Evolutionary conservation across 805 yeast species (phyloP), one percentile per base, ranked within the genome.

Genomic region (Yarrowia sp.): DNA sequence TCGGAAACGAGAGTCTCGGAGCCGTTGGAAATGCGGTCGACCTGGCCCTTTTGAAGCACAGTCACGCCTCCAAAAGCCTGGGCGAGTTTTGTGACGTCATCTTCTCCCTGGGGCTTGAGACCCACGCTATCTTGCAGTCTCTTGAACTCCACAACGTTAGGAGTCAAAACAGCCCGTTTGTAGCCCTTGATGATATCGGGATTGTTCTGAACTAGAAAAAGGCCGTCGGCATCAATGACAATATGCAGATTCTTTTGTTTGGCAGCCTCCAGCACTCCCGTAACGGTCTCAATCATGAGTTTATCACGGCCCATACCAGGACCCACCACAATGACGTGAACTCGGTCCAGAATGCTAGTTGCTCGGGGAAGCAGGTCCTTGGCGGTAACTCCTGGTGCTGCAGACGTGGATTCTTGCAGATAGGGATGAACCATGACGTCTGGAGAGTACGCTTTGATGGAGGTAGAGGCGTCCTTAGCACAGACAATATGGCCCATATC

Each of bases 351-450:
- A 24, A 93, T 73, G 0, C 79, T 68, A 20, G 75, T 71, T n/a
- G 91, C 83, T 73, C 85, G 85, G 30, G 87, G 86, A 74, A 89
- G 70, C 13, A 90, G 81, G 24, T 72, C 67, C 34, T 40, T 70
- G 10, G 70, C 68, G 15, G 74, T 76, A 34, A 73, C 74, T 2
- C 73, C 70, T n/a, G 69, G 71, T 14, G 53, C 70, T 34, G 36
- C 42, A 12, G 79, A 78, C 49, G 75, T 76, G 68, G 81, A 74
- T 72, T 87, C 92, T 68, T 79, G 82, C 71, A 93, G 75, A 75
- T 91, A 92, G 0, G 98, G 98, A 79, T 95, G 98, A 1, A 95
- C 97, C 98, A 94, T 95, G 61, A 94, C 79, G 74, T 94, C 92
- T 0, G 99, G 98, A 8, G 96, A 86, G 77, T 95, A 95, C 36